Evolutionary conservation across 768 basidiomycete species (phyloP), one percentile per base, ranked within the genome.

Genomic region (Phylloporus sp.): DNA sequence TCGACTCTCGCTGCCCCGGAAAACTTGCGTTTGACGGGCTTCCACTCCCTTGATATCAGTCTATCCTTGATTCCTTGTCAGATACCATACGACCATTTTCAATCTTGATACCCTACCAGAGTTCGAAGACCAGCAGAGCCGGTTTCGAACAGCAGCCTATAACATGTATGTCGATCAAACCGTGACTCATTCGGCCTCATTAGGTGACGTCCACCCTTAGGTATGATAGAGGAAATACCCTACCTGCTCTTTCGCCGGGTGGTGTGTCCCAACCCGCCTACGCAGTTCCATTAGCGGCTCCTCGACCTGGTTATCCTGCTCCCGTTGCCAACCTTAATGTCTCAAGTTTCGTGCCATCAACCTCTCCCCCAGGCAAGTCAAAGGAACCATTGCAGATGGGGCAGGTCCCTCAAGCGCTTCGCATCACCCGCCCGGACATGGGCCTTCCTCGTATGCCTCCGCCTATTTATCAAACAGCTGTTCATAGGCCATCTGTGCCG

Each of bases 231-330:
- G 68, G 66, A 52, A 74, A 73, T 54, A 76, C 81, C 46, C 73
- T 75, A 54, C 80, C 79, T 39, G 82, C 80, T 45, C 71, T 81
- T 36, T 77, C 75, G 70, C 71, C 73, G 57, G 72, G 65, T 27
- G 64, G 64, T 44, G 32, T 61, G 26, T 63, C 68, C 34, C 55
- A 64, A 47, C 65, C 71, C 4, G 57, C 69, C 15, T 55, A 64
- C 5, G 59, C 68, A 45, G 63, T 74, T 41, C 73, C 77, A 9
- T 80, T 89, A 55, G 85, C 81, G 4, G 82, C 86, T 3, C 88
- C 87, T 23, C 77, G 77, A 32, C 87, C 88, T 4, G 87, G 88
- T 6, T 90, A 90, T 58, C 80, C 85, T 27, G 80, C 85, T 3
- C 84, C 84, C 29, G 78, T 88, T 26, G 73, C 84, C 13, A 84